Evolutionary conservation across 768 basidiomycete species (phyloP), one percentile per base, ranked within the genome.

Genomic region (Phylloporus arenicola): DNA sequence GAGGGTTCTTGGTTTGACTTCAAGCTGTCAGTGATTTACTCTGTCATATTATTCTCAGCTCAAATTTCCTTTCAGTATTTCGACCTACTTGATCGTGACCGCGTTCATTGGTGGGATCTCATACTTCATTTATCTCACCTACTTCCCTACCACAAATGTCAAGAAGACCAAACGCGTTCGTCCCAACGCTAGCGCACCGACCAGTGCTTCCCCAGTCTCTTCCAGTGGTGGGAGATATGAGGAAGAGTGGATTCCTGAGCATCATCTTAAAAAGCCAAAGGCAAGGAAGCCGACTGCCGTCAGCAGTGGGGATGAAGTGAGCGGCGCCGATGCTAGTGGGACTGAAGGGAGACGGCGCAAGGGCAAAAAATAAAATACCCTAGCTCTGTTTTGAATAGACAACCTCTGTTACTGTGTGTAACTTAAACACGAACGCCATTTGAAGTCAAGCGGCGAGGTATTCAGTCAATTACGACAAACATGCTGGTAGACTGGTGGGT

Each of bases 241-340:
- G 60, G 87, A 92, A 62, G 90, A 92, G 61, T 92, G 90, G 90
- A 92, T 92, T 57, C 90, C 90, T n/a, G 86, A 86, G 57, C 87
- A 90, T 61, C 90, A 92, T 59, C 72, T 90, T 53, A 86, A 80
- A 73, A 86, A 87, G 67, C 50, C 69, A 29, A 88, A 80, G 65
- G 64, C 68, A 16, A 60, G 67, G 33, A 80, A 77, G 57, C 75
- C 77, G 55, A 68, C 68, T 1, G 75, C 72, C 24, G 71, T 64
- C 35, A 79, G 71, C 56, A 82, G 81, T 50, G 87, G 79, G 19
- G 86, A 84, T 41, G 86, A 86, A 48, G 59, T 78, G 27, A 88
- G 86, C 50, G 81, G 78, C 17, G 79, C 71, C 3, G 87, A 89
- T 65, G 70, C 75, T 16, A 87, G 83, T 48, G 80, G 80, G 3